These are phyloP conservation scores for Alternaria tenuissima DNA, from an alignment of 2,329 filamentous ascomycete genomes.

Conservation along the genomic window DNA sequence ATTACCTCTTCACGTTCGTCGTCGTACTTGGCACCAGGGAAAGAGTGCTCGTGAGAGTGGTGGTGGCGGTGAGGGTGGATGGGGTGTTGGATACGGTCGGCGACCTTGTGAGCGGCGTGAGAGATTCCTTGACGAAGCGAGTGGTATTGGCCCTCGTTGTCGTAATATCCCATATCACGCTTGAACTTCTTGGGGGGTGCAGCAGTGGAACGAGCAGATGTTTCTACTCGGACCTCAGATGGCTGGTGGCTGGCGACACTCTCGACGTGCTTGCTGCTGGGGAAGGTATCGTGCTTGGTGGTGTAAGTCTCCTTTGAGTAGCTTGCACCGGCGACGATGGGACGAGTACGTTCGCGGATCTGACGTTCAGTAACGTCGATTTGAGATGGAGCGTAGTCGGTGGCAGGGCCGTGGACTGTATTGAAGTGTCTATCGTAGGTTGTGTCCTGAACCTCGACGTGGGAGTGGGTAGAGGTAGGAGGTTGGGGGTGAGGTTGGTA, in stretches of 20 bases:
- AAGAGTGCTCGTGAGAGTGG: slow-evolving; percentile 49
- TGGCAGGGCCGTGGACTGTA: slow-evolving; percentile 58
- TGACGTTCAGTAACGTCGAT: slow-evolving; percentile 67
- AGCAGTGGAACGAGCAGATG: slow-evolving; percentile 60
- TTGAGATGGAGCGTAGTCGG: slow-evolving; percentile 65
- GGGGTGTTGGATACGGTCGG: slow-evolving; percentile 71
- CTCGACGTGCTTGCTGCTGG: slow-evolving; percentile 46
- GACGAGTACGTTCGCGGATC: slow-evolving; percentile 69
- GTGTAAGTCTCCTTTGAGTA: slow-evolving; percentile 52
- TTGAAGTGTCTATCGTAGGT: slow-evolving; percentile 58
- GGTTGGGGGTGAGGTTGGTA: slow-evolving; percentile 64
- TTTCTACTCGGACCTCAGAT: slow-evolving; percentile 60
- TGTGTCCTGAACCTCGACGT: slow-evolving; percentile 70
- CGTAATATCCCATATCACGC: slow-evolving; percentile 80
- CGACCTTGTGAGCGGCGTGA: slow-evolving; percentile 59
- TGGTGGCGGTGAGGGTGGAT: slow-evolving; percentile 65
- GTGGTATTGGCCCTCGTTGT: slow-evolving; percentile 79
- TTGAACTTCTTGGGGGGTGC: slow-evolving; percentile 60
- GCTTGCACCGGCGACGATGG: slow-evolving; percentile 58
- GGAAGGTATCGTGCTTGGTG: slow-evolving; percentile 53
- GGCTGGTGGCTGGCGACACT: slow-evolving; percentile 51
- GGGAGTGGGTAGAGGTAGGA: slow-evolving; percentile 67
- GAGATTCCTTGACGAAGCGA: slow-evolving; percentile 76
- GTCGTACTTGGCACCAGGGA: slow-evolving; percentile 44
- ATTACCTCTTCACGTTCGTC: slow-evolving; percentile 56